A percentile compares a stretch with the other conserved stretches of the same genome.
Conservation (phyloP, 148 eudicot genomes). For the Dianthus caryophyllus region DNA sequence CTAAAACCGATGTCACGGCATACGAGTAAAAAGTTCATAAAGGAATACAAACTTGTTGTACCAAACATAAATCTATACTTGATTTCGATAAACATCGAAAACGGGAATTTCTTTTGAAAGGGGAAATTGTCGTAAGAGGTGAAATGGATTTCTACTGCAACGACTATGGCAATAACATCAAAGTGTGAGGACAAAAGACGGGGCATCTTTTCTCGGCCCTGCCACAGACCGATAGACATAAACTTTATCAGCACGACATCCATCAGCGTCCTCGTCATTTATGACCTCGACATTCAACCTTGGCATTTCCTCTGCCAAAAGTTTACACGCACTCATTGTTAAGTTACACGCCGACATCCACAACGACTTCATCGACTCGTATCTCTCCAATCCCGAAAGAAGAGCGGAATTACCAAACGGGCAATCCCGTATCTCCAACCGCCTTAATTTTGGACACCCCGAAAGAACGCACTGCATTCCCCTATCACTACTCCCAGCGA, state of each 20-base stretch:
- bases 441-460: slow-evolving; percentile 70
- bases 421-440: slow-evolving; percentile 82
- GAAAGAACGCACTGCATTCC: slow-evolving; percentile 64
- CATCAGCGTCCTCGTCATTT: slow-evolving; percentile 53
- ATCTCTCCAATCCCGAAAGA: slow-evolving; percentile 58
- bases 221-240: slow-evolving; percentile 78
- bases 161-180: too few species aligned
- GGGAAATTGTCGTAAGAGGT: too few species aligned
- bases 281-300: slow-evolving; percentile 90
- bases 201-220: slow-evolving; percentile 76
- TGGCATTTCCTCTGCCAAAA: slow-evolving; percentile 64
- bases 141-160: too few species aligned
- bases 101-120: too few species aligned
- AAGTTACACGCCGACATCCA: slow-evolving; percentile 89
- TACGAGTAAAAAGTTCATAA: too few species aligned
- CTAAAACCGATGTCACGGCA: too few species aligned
- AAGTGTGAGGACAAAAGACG: slow-evolving; percentile 69
- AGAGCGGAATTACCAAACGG: slow-evolving; percentile 76
- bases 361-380: slow-evolving; percentile 77
- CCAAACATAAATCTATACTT: too few species aligned
- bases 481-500: slow-evolving; percentile 78
- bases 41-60: too few species aligned
- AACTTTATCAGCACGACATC: slow-evolving; percentile 53
- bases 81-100: too few species aligned
- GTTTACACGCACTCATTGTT: slow-evolving; percentile 51